Conservation (phyloP, 2,329 filamentous ascomycete genomes). For the Penicillium hordei region DNA sequence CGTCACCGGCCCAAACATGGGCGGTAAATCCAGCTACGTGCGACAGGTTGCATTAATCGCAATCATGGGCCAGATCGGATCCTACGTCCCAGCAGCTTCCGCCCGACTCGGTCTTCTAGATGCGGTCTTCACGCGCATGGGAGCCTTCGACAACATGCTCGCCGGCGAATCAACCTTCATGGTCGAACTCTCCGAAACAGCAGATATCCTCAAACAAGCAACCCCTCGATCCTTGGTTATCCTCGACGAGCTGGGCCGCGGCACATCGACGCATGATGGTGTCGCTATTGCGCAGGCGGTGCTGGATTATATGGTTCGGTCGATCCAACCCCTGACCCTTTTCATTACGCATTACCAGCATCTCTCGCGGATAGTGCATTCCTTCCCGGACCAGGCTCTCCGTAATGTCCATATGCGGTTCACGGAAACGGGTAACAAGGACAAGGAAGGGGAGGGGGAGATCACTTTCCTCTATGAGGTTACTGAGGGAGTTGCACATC, state of each 20-base stretch:
- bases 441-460: conserved; percentile 69
- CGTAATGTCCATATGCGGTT: conserved; percentile 96
- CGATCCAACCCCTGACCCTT: conserved; percentile 74
- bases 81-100: conserved; percentile 79
- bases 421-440: conserved; percentile 54
- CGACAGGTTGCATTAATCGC: conserved; percentile 86
- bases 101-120: conserved; percentile 79
- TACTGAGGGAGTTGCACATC: conserved; percentile 83
- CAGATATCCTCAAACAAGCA: conserved; percentile 84
- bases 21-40: conserved; percentile 96
- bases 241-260: conserved; percentile 89
- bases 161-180: conserved; percentile 95
- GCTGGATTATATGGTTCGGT: conserved; percentile 75
- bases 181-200: conserved; percentile 93
- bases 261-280: conserved; percentile 92
- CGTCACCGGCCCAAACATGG: conserved; percentile 98
- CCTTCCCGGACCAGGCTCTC: conserved; percentile 64
- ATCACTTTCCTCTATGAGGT: conserved; percentile 96
- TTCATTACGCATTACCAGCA: conserved; percentile 99
- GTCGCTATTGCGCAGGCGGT: conserved; percentile 94
- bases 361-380: conserved; percentile 69
- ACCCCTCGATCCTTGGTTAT: conserved; percentile 83
- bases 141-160: conserved; percentile 93
- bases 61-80: conserved; percentile 93
- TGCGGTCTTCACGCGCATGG: conserved; percentile 92